Evolutionary conservation across 2,329 filamentous ascomycete genomes (phyloP), one percentile per base, ranked within the genome.

Genomic region (Phialemoniopsis sp.): DNA sequence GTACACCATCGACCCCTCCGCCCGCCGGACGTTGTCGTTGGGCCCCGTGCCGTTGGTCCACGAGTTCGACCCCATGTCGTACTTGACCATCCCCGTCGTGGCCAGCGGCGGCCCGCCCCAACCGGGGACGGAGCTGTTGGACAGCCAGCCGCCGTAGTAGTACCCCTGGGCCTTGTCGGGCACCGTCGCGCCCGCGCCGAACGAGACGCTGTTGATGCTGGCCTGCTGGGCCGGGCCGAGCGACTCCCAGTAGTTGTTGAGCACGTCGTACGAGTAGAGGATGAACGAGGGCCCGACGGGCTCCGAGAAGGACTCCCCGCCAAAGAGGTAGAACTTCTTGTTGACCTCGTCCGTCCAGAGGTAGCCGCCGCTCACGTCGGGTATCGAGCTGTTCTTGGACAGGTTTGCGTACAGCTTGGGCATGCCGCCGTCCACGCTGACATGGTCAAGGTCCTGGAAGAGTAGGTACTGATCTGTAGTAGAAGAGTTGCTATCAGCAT

Each of bases 61-160:
- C 5, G 48, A 58, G 37, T 74, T 70, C 2, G 53, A 48, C 38
- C 71, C 69, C 67, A 81, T 78, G 46, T 73, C 66, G 52, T 79
- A 84, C 32, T 64, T 67, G 16, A 83, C 55, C 33, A 84, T 51
- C n/a, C 64, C 67, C 15, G 66, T 67, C 2, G 70, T 73, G 12
- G 73, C 73, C 26, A 71, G 51, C 2, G 66, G 63, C 8, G 62
- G 53, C 2, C 68, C 70, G 3, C 49, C 48, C 77, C 76, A 83
- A 8, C 65, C 66, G 1, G 69, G 60, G 2, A 68, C 63, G 1
- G 76, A 77, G 34, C 57, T 55, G 46, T 76, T 76, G 47, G 71
- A 80, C 41, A 76, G 60, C 71, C 74, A 84, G 31, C 80, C 80
- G 32, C 80, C 80, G 45, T 78, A 74, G 52, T 82, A 80, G 50